Conservation (phyloP, 1,284 basidiomycete species). For the Phellinidium pouzarii region DNA sequence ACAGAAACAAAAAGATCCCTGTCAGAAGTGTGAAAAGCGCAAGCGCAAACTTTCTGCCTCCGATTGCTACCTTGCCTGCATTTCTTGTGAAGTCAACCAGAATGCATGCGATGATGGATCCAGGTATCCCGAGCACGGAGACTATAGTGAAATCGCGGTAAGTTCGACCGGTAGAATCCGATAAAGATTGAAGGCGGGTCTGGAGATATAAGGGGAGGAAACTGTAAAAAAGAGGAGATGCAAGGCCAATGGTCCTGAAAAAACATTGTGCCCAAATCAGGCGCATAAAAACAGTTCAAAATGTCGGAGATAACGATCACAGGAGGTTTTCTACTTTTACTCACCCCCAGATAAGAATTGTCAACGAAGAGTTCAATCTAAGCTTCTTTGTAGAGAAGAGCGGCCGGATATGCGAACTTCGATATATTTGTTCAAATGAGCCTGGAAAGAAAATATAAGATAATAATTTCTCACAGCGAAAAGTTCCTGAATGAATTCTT, state of each 20-base stretch:
- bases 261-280: too few species aligned
- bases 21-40: constrained; percentile 43
- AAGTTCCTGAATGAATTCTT: constrained; percentile 34
- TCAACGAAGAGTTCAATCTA: constrained; percentile 44
- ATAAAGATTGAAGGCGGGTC: constrained; percentile 30
- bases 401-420: constrained; percentile 41
- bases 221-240: constrained; percentile 51
- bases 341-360: constrained; percentile 48
- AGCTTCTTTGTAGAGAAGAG: constrained; percentile 46
- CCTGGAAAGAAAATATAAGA: background rate
- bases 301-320: too few species aligned
- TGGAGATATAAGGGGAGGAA: constrained; percentile 49
- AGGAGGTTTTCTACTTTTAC: too few species aligned
- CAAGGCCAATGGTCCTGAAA: constrained; percentile 45
- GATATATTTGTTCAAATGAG: background rate
- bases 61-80: constrained; percentile 29
- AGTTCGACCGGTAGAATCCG: constrained; percentile 29
- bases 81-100: constrained; percentile 45
- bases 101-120: constrained; percentile 47
- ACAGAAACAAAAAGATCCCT: constrained; percentile 53
- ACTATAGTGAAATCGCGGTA: constrained; percentile 48
- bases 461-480: constrained; percentile 30
- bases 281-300: too few species aligned
- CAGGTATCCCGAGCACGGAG: constrained; percentile 47
- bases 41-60: constrained; percentile 48